Conservation (phyloP, 1,284 basidiomycete genomes). For the Cryptococcus amylolentus region DNA sequence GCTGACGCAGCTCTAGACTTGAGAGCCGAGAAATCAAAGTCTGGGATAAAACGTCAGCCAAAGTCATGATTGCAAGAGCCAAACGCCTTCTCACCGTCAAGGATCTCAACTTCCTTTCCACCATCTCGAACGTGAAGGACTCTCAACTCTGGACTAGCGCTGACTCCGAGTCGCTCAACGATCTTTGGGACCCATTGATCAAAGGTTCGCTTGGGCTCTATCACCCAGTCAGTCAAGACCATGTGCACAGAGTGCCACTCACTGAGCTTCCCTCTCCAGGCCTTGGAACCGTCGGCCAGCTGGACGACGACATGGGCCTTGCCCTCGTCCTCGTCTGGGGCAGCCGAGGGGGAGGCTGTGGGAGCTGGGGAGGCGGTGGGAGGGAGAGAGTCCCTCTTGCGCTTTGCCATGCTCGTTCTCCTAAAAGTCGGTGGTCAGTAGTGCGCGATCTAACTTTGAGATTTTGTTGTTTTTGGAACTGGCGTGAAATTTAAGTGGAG, state of each 20-base stretch:
- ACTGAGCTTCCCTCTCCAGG: constrained; percentile 7
- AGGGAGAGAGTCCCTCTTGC: constrained; percentile 1
- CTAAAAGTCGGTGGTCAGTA: neutral
- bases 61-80: neutral
- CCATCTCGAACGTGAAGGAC: constrained; percentile 29
- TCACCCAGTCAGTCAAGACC: neutral
- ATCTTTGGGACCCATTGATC: constrained; percentile 2
- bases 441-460: too few species aligned
- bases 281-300: constrained; percentile 9
- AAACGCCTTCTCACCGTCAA: constrained; percentile 27
- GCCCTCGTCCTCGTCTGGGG: neutral
- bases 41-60: constrained; percentile 9
- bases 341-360: neutral
- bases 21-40: constrained; percentile 31
- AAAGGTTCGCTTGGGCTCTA: constrained; percentile 6
- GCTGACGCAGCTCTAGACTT: constrained; percentile 23
- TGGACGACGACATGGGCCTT: constrained; percentile 6
- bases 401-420: constrained; percentile 6
- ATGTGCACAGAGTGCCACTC: neutral
- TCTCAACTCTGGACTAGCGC: constrained; percentile 8
- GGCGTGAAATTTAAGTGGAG: neutral
- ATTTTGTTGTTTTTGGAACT: too few species aligned
- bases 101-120: constrained; percentile 28
- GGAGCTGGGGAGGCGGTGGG: neutral
- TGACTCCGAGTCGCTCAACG: constrained; percentile 6